Evolutionary conservation across 257 asterid species (phyloP).

Genomic region (Solanum pennellii): DNA sequence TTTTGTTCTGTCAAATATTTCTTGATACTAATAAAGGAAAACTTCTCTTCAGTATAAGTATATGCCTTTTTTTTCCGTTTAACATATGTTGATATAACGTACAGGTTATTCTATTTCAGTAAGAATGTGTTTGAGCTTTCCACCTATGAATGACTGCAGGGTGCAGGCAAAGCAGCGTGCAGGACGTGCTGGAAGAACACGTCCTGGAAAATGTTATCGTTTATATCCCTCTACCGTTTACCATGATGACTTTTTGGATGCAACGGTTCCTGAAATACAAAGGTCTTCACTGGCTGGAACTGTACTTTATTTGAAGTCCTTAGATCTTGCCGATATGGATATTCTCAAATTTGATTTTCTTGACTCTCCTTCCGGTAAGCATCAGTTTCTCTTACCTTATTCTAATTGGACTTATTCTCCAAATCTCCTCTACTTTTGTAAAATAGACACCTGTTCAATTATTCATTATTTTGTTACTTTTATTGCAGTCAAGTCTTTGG

Average conservation of each 20-base stretch:
- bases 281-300: slow-evolving; percentile 95
- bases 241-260: slow-evolving; percentile 76
- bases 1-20: not conserved
- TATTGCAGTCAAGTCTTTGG: slow-evolving; percentile 71
- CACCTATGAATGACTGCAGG: slow-evolving; percentile 22
- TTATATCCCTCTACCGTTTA: slow-evolving; percentile 65
- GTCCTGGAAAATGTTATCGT: slow-evolving; percentile 90
- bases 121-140: not conserved
- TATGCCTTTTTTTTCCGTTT: not conserved
- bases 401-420: not conserved
- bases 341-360: slow-evolving; percentile 89
- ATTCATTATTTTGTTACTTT: slow-evolving; percentile 10
- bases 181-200: slow-evolving; percentile 98
- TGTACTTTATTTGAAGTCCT: slow-evolving; percentile 84
- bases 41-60: not conserved
- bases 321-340: slow-evolving; percentile 85
- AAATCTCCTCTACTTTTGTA: not conserved
- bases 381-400: slow-evolving; percentile 4
- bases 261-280: slow-evolving; percentile 89
- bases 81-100: not conserved
- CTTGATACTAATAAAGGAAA: not conserved
- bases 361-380: slow-evolving; percentile 84
- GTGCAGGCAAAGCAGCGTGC: slow-evolving; percentile 99
- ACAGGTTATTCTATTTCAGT: not conserved
- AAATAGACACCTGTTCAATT: not conserved